A percentile compares a stretch with the other conserved stretches of the same genome.
These are phyloP conservation scores for Amanita brunnescens DNA, from an alignment of 768 basidiomycete genomes.

Conservation along the genomic window DNA sequence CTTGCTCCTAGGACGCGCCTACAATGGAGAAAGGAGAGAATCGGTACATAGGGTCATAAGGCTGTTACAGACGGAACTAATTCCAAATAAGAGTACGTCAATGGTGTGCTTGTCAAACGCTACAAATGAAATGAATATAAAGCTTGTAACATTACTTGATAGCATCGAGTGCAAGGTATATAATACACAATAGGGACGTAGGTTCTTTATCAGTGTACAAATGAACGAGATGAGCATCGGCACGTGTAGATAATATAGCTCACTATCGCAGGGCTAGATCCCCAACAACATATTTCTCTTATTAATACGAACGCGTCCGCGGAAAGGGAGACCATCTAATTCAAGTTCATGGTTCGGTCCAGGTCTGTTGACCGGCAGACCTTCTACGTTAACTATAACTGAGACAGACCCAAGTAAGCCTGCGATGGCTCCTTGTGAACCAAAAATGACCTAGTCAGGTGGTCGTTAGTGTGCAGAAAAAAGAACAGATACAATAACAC, in stretches of 20 bases:
- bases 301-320: constrained; percentile 56
- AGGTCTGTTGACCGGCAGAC: constrained; percentile 41
- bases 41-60: constrained; percentile 42
- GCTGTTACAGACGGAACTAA: constrained; percentile 27
- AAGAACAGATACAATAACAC: not conserved
- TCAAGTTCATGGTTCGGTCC: constrained; percentile 38
- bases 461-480: not conserved
- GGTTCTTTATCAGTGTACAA: not conserved
- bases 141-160: not conserved
- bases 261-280: not conserved
- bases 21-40: constrained; percentile 46
- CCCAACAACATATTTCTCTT: constrained; percentile 32
- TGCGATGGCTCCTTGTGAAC: constrained; percentile 53
- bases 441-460: constrained; percentile 56
- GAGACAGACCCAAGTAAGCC: constrained; percentile 59
- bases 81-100: constrained; percentile 47
- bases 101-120: constrained; percentile 47
- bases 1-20: constrained; percentile 31
- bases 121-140: constrained; percentile 45
- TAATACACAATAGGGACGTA: not conserved
- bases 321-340: constrained; percentile 56
- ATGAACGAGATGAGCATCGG: not conserved
- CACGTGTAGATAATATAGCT: not conserved
- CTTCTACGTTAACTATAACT: constrained; percentile 49
- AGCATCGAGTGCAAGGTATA: not conserved